Conservation (phyloP, 2,329 filamentous ascomycete species). For the Colletotrichum higginsianum region DNA sequence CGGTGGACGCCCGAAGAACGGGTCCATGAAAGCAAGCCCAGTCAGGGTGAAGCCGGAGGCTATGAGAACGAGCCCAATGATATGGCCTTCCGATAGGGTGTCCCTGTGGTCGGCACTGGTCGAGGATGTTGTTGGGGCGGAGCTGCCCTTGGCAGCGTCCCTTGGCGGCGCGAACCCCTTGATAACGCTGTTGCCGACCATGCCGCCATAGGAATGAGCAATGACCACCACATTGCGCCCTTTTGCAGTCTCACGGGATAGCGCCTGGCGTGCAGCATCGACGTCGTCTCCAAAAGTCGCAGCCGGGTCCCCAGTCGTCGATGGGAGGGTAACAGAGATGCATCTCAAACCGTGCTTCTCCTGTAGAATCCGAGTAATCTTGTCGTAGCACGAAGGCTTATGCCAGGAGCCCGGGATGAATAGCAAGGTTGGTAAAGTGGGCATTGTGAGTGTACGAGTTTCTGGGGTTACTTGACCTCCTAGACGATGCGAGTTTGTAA, state of each 20-base stretch:
- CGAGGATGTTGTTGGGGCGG: neutral
- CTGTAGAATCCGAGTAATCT: slow-evolving; percentile 1
- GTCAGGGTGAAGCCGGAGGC: slow-evolving; percentile 59
- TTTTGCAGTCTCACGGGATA: slow-evolving; percentile 49
- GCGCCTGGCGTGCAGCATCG: neutral
- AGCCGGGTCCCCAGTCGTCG: neutral
- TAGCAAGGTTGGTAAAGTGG: neutral
- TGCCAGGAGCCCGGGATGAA: slow-evolving; percentile 23
- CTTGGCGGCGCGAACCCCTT: slow-evolving; percentile 53
- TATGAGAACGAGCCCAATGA: slow-evolving; percentile 59
- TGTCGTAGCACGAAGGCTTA: slow-evolving; percentile 5
- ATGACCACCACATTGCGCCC: slow-evolving; percentile 62
- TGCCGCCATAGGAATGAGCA: slow-evolving; percentile 65
- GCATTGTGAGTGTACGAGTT: neutral
- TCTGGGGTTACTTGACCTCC: neutral
- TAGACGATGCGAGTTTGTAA: neutral
- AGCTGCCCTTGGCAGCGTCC: slow-evolving; percentile 43
- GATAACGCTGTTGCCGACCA: slow-evolving; percentile 62
- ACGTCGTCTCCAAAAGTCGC: neutral
- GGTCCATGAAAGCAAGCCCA: slow-evolving; percentile 58
- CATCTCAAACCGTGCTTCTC: neutral
- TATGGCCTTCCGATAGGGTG: neutral
- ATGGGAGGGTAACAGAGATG: neutral
- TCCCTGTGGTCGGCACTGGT: neutral
- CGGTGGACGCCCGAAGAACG: slow-evolving; percentile 57